Evolutionary conservation across 2,329 filamentous ascomycete species (phyloP), one percentile per base, ranked within the genome.

Genomic region (Neofusicoccum sp.): DNA sequence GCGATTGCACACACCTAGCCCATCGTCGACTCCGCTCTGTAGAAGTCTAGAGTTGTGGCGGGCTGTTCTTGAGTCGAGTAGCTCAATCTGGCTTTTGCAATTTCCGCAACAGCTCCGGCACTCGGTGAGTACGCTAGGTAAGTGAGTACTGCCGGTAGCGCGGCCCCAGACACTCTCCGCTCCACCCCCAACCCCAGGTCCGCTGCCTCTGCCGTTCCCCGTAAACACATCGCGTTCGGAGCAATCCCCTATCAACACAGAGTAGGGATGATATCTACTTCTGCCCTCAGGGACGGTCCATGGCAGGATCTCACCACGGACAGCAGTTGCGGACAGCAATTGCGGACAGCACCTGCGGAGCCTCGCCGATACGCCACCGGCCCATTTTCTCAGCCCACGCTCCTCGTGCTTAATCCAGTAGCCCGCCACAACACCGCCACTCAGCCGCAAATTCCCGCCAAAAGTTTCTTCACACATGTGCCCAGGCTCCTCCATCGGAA

Each of bases 371-470:
- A 16, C 31, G 16, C 31, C 22, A 22, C 4, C 14, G 9, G 22
- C 12, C 47, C 31, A 31, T 4, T 31, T 33, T 33, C 28, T 48
- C 45, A 48, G 45, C 45, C 45, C 28, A 43, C 14, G 8, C 39
- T 43, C 39, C 39, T 43, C n/a, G 31, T 14, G 12, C 6, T 44
- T 29, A 22, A 22, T 22, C 22, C 22, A 22, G 22, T 56, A 58
- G 41, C 54, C 39, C 52, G 37, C 52, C 52, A 56, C 52, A 56
- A 44, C 52, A 56, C 54, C 54, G 54, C 54, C 54, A 44, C 54
- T 45, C 54, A 58, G 54, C 54, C 54, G n/a, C 54, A 45, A 44
- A 22, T 22, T 34, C 39, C 54, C 12, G n/a, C 54, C 39, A 34
- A 22, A 28, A 37, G 12, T 28, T 16, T 6, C 6, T 31, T 31